Evolutionary conservation across 2,329 filamentous ascomycete species (phyloP), one percentile per base, ranked within the genome.

Genomic region (Fusarium fujikuroi): DNA sequence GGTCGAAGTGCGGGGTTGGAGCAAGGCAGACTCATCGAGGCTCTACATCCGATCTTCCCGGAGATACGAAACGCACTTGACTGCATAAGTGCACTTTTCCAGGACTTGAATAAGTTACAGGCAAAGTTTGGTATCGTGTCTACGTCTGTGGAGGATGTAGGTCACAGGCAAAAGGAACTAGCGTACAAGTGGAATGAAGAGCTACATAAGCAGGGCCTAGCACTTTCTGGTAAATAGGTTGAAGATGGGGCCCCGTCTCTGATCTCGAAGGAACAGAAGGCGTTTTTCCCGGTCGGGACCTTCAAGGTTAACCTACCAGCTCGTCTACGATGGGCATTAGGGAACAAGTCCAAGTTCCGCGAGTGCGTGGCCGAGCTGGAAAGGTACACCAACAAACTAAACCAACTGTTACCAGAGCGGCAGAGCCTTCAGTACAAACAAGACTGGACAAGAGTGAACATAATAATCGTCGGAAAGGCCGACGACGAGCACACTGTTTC

Each of bases 1-100:
- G 57, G 57, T 40, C 44, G 57, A 32, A 60, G 57, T 53, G 57
- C 57, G 44, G 44, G 57, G 34, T 60, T 60, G 1, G 57, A 60
- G 4, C 57, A 60, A 40, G 57, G 57, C 12, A 53, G 19, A 19
- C 34, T 53, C 4, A 53, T 60, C 10, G 44, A 60, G 18, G 36
- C 44, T 53, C 36, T 60, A 5, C 57, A 53, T 5, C 57, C 57
- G 0, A 53, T 60, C 0, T 60, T 60, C 0, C 57, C 57, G 7
- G 57, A 60, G 12, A 60, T 60, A 40, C 7, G 57, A 14, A 53
- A 53, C 7, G 34, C 44, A 1, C 57, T 60, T 9, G 57, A 60
- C 25, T 53, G 44, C 12, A 60, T 60, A 25, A 21, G 25, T 0
- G 44, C 44, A 0, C 57, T 60, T 0, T 60, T 60, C 1, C 34